Evolutionary conservation across 495 filamentous ascomycete species (phyloP).

Genomic region (Aspergillus sclerotioniger): DNA sequence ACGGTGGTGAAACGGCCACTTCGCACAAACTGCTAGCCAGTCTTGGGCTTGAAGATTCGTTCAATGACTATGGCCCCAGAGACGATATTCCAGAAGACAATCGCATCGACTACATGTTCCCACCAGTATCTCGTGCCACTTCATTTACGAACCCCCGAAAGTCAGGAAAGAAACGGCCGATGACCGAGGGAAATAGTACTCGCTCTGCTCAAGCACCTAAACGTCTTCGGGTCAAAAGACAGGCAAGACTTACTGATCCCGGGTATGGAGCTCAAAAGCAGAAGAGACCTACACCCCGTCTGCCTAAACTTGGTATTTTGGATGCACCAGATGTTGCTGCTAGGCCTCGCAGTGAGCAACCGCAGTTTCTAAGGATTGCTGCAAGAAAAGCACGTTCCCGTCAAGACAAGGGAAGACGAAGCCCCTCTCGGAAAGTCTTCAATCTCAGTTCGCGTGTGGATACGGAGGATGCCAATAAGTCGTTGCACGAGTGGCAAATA

Average conservation of each 20-base stretch:
- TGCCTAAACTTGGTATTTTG: constrained; percentile 65
- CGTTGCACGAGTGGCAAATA: constrained; percentile 71
- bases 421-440: constrained; percentile 73
- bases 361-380: constrained; percentile 77
- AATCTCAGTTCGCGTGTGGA: constrained; percentile 67
- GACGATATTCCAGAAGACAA: constrained; percentile 56
- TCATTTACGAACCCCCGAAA: constrained; percentile 22
- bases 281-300: constrained; percentile 23
- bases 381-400: constrained; percentile 63
- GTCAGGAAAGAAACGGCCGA: constrained; percentile 44
- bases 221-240: constrained; percentile 29
- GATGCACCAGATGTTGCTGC: constrained; percentile 59
- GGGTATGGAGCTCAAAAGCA: constrained; percentile 30
- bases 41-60: constrained; percentile 25
- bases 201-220: constrained; percentile 23
- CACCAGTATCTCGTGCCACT: constrained; percentile 30
- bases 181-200: constrained; percentile 13
- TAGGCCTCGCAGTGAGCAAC: constrained; percentile 37
- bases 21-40: constrained; percentile 7
- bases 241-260: constrained; percentile 34
- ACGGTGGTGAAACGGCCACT: constrained; percentile 11
- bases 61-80: constrained; percentile 22
- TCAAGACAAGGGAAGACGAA: constrained; percentile 64
- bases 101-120: constrained; percentile 57
- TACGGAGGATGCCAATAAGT: constrained; percentile 68